Evolutionary conservation across 2,329 filamentous ascomycete genomes (phyloP).

Genomic region (Neopestalotiopsis sp.): DNA sequence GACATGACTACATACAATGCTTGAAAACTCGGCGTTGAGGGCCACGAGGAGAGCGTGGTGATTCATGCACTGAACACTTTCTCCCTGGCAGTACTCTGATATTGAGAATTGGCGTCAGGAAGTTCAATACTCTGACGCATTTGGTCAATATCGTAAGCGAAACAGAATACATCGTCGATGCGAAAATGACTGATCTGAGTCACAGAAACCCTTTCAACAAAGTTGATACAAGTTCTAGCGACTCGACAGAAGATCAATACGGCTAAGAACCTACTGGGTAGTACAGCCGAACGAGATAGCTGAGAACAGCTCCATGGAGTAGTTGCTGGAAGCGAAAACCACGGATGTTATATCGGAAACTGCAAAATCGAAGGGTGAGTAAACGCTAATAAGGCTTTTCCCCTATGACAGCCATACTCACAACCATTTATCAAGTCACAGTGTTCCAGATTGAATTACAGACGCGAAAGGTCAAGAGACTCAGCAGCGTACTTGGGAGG

Average conservation of each 20-base stretch:
- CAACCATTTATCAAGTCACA: not conserved
- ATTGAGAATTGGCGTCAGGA: slow-evolving; percentile 41
- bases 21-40: not conserved
- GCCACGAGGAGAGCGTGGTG: slow-evolving; percentile 34
- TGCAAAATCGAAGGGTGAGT: slow-evolving; percentile 34
- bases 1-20: not conserved
- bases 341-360: slow-evolving; percentile 46
- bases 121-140: slow-evolving; percentile 39
- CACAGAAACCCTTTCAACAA: slow-evolving; percentile 31
- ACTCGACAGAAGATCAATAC: slow-evolving; percentile 26
- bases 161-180: slow-evolving; percentile 1
- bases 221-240: slow-evolving; percentile 39
- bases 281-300: slow-evolving; percentile 43
- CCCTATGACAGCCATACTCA: too few species aligned
- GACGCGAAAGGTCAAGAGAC: slow-evolving; percentile 42
- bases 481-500: slow-evolving; percentile 45
- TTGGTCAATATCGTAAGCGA: slow-evolving; percentile 44
- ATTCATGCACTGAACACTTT: slow-evolving; percentile 54
- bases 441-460: slow-evolving; percentile 7
- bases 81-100: slow-evolving; percentile 49
- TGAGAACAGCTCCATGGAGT: slow-evolving; percentile 44
- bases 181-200: not conserved
- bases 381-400: slow-evolving; percentile 29
- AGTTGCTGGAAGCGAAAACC: slow-evolving; percentile 40
- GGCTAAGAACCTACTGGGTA: slow-evolving; percentile 33